A percentile compares a stretch with the other conserved stretches of the same genome.
These are phyloP conservation scores for Picochlorum sp. DNA, from an alignment of 139 green algal species.

Conservation along the genomic window DNA sequence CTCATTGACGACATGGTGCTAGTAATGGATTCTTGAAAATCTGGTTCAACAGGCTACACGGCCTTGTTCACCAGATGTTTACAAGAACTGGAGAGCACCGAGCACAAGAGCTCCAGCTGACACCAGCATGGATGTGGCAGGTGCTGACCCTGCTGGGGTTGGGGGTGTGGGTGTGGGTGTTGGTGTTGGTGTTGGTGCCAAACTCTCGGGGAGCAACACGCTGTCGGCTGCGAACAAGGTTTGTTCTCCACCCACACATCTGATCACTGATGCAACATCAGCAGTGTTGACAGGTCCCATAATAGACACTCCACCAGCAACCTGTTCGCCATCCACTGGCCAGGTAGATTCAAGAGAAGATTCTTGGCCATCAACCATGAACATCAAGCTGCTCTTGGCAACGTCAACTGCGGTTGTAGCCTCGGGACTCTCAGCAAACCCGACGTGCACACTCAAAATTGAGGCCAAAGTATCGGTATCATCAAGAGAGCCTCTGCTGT, in stretches of 20 bases:
- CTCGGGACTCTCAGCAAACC: neutral
- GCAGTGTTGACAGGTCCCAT: neutral
- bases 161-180: too few relatives aligned
- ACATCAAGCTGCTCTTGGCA: neutral
- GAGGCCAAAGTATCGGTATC: constrained; percentile 4
- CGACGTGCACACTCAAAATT: constrained; percentile 10
- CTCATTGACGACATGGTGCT: too few relatives aligned
- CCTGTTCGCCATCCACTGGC: neutral
- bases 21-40: too few relatives aligned
- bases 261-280: neutral
- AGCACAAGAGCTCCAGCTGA: neutral
- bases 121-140: too few relatives aligned
- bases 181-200: neutral
- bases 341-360: neutral
- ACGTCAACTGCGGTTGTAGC: neutral
- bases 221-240: neutral
- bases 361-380: neutral
- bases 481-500: constrained; percentile 1
- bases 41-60: too few relatives aligned
- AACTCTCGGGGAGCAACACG: neutral
- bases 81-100: neutral
- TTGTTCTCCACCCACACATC: neutral
- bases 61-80: too few relatives aligned
- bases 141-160: too few relatives aligned
- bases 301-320: neutral